Evolutionary conservation across 1,284 basidiomycete species (phyloP).

Genomic region (Tausonia pullulans): DNA sequence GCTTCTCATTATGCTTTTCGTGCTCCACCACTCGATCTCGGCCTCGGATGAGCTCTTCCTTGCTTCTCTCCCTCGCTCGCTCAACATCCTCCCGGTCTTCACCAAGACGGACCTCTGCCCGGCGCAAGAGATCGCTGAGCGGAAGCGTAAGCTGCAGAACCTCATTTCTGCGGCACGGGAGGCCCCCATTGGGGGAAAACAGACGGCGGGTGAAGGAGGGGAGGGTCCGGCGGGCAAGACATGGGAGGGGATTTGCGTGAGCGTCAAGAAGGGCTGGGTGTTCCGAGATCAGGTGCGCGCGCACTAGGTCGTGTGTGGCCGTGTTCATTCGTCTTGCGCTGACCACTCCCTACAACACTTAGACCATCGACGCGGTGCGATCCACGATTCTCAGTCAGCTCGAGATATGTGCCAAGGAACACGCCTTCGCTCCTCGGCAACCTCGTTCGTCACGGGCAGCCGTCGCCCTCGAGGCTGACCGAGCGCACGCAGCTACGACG

Average conservation of each 20-base stretch:
- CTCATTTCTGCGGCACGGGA: neutral
- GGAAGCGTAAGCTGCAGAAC: neutral
- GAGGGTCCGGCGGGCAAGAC: neutral
- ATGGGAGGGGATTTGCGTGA: constrained; percentile 8
- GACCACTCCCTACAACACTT: too few species aligned
- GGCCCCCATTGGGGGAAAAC: neutral
- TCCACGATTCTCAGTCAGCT: too few species aligned
- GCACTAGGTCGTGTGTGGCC: too few species aligned
- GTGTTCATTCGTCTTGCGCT: too few species aligned
- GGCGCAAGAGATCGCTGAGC: neutral
- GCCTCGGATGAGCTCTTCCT: constrained; percentile 14
- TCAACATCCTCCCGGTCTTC: constrained; percentile 15
- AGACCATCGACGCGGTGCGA: too few species aligned
- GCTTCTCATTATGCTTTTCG: constrained; percentile 9
- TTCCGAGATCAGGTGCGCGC: constrained; percentile 11
- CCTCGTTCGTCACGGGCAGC: too few species aligned
- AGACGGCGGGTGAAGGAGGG: neutral
- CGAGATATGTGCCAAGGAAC: too few species aligned
- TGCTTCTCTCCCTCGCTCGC: constrained; percentile 6
- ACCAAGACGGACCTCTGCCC: constrained; percentile 11
- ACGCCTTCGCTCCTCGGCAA: too few species aligned
- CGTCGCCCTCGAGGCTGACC: too few species aligned
- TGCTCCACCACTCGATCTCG: neutral
- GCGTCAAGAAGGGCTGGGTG: neutral
- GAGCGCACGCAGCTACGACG: too few species aligned